Base-by-base conservation (phyloP, 257 asterid genomes). In the Paulownia fortunei region DNA sequence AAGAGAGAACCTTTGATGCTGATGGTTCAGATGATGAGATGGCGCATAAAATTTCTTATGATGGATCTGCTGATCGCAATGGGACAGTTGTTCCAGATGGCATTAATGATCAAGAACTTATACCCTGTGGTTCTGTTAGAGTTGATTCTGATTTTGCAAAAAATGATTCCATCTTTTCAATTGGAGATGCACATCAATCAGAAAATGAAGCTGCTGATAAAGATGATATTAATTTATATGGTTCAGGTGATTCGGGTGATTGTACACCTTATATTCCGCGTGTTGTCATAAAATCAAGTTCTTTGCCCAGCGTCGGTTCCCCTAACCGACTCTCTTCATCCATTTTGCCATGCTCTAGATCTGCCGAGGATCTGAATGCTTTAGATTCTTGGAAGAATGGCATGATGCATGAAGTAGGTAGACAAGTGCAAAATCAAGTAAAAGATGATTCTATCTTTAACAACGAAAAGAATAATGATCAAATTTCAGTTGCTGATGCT, bases 351-450 rank as follows among this genome's bases (percentile, higher is more conserved):
- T 80, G 41, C 58, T 74, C 86, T 47, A 86, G 89, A 83, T 91
- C 97, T 77, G 84, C 86, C 19, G 92, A 84, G 69, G 90, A 87
- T 73, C 84, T 91, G 79, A 80, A 77, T 72, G 81, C 84, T 62
- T 80, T 81, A 72, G 85, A 70, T 80, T 83, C 85, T 61, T 74
- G 84, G 77, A 61, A 59, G 70, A 82, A 82, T 44, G 85, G 76
- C 76, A 41, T 59, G 41, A 67, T 39, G 23, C 81, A 70, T 66
- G 91, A 83, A 60, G 63, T 72, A 21, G 81, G 72, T 66, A 68
- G 73, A 54, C 76, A 61, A 26, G 30, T 49, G 76, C 87, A 72
- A 73, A 55, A 70, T 46, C 74, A 47, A 47, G 85, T 79, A 59
- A 63, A 52, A 75, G 84, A 80, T 49, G 70, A 79, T 81, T 67